These are phyloP conservation scores for Russula ochroleuca DNA, from an alignment of 768 basidiomycete genomes.

Conservation along the genomic window DNA sequence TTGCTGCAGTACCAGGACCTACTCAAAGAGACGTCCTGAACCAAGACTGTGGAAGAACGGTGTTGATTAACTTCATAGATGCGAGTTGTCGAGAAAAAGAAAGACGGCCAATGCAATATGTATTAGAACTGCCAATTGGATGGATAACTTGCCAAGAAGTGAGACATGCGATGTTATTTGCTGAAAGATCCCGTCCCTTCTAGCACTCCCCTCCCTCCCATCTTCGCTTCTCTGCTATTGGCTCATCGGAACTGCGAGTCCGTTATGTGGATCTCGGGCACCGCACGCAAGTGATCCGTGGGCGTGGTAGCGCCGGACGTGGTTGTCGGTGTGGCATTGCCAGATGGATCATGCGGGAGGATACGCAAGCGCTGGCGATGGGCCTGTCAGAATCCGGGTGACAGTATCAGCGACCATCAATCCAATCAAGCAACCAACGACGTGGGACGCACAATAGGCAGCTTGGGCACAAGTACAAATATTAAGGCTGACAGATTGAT, in stretches of 20 bases:
- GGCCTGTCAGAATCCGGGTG: slow-evolving; percentile 43
- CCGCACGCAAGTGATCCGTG: slow-evolving; percentile 27
- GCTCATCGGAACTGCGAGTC: slow-evolving; percentile 45
- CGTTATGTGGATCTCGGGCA: slow-evolving; percentile 39
- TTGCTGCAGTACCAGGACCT: slow-evolving; percentile 20
- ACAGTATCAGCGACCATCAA: neutral
- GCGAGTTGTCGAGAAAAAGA: neutral
- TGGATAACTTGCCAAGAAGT: neutral
- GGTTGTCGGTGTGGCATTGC: slow-evolving; percentile 61
- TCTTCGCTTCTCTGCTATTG: neutral
- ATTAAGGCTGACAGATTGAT: slow-evolving; percentile 81
- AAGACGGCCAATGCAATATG: neutral
- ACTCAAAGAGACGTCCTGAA: neutral
- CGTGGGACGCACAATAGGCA: slow-evolving; percentile 69
- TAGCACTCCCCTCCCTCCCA: slow-evolving; percentile 1
- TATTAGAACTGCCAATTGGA: slow-evolving; percentile 9
- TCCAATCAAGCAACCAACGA: neutral
- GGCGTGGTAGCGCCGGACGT: slow-evolving; percentile 47
- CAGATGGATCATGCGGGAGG: slow-evolving; percentile 60
- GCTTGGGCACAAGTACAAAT: slow-evolving; percentile 86
- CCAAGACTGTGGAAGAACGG: neutral
- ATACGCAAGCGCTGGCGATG: slow-evolving; percentile 82
- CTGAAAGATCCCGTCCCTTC: slow-evolving; percentile 24
- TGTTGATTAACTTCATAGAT: slow-evolving; percentile 1
- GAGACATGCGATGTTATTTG: slow-evolving; percentile 22